phyloP scores from a whole-genome alignment of 352 stramenopile species.

The Phytophthora fragariae region DNA sequence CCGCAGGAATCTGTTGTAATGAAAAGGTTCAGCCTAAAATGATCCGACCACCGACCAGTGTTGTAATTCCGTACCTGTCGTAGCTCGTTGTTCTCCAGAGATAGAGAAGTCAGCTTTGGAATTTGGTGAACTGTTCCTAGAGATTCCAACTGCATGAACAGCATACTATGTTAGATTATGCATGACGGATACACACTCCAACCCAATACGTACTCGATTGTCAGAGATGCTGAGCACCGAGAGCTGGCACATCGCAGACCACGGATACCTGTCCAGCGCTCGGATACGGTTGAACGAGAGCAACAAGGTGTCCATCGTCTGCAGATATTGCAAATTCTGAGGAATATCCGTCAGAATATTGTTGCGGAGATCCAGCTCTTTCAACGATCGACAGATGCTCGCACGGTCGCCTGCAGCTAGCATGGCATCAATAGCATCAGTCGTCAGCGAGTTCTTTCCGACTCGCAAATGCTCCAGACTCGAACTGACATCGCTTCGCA shows the following conservation, averaged over 20 bases:
- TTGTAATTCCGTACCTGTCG: constrained; percentile 50
- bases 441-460: constrained; percentile 81
- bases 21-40: neutral
- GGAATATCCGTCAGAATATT: constrained; percentile 69
- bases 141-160: constrained; percentile 54
- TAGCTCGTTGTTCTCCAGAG: constrained; percentile 87
- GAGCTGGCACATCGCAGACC: constrained; percentile 64
- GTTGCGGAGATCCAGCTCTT: constrained; percentile 80
- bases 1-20: constrained; percentile 62
- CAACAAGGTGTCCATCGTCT: constrained; percentile 67
- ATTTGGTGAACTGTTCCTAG: constrained; percentile 70
- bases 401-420: constrained; percentile 37
- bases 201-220: constrained; percentile 59
- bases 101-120: constrained; percentile 70
- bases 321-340: constrained; percentile 47
- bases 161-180: neutral
- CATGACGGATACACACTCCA: neutral
- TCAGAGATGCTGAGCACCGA: constrained; percentile 71
- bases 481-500: constrained; percentile 56
- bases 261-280: constrained; percentile 62
- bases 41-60: neutral
- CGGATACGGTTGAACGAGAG: constrained; percentile 76
- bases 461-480: constrained; percentile 68
- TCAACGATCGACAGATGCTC: constrained; percentile 53
- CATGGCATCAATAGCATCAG: constrained; percentile 54